Base-by-base conservation (phyloP, 208 protist genomes). In the Blechomonas ayalai region DNA sequence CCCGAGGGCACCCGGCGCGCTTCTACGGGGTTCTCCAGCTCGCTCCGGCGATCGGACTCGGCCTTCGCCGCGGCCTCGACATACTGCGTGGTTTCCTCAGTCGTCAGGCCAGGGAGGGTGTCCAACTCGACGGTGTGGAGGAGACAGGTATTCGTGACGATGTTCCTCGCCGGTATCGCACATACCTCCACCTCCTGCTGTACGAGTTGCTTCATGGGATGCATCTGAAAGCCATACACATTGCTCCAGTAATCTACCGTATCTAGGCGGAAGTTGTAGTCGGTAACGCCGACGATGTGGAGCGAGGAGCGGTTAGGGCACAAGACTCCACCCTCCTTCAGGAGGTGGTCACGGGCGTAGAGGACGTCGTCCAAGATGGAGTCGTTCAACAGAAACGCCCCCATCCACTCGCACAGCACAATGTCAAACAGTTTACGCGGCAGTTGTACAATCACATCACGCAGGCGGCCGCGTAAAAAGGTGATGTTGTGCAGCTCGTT, bases 211-310 rank as follows among this genome's bases (percentile, higher is more conserved):
- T 94, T 93, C 89, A 95, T 95, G 33, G 89, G 66, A 27, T 79
- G 64, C 89, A 95, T 95, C 20, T 35, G 54, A 47, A 94, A 95
- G n/a, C 89, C 89, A 47, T 95, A 95, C 8, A 95, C 85, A 54
- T 95, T 95, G 49, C 73, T 80, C 89, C 89, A 95, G 50, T 76
- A 95, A 28, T 91, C 82, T 46, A 90, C 73, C 35, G 82, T 88
- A 57, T 91, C 73, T 9, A 89, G 61, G 39, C 82, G 59, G 51
- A 92, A 95, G 15, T 62, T 22, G 52, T 91, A 91, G 66, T 95
- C 89, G 18, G 65, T 81, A 13, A 90, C 77, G 26, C 82, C 82
- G 18, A 57, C 73, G 58, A 93, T 67, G 73, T 95, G 81, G 26
- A 95, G 64, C 8, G 84, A 84, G 25, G 78, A 71, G 28, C 57